Evolutionary conservation across 495 filamentous ascomycete species (phyloP).

Genomic region (Lindgomyces ingoldianus): DNA sequence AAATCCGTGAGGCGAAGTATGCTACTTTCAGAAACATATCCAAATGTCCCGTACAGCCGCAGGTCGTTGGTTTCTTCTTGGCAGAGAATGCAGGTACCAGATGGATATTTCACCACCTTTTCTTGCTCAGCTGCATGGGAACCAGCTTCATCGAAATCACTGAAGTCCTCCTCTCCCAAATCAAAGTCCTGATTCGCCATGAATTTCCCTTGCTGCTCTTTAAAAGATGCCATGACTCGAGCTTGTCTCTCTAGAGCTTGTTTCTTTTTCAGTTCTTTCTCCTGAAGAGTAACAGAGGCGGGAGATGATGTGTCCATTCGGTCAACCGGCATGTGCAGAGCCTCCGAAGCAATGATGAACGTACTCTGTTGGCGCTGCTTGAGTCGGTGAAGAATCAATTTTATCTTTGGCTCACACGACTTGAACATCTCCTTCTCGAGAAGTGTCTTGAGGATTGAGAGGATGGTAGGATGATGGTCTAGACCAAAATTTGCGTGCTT

Average conservation of each 20-base stretch:
- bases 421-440: slow-evolving; percentile 72
- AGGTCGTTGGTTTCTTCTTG: slow-evolving; percentile 94
- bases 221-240: slow-evolving; percentile 93
- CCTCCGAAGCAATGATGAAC: slow-evolving; percentile 60
- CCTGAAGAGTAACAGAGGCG: slow-evolving; percentile 59
- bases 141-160: slow-evolving; percentile 65
- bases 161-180: slow-evolving; percentile 74
- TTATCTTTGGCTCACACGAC: slow-evolving; percentile 80
- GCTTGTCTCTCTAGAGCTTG: slow-evolving; percentile 87
- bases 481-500: slow-evolving; percentile 50
- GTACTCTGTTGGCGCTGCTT: slow-evolving; percentile 72
- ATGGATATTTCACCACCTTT: slow-evolving; percentile 90
- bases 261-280: slow-evolving; percentile 82
- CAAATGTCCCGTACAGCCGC: slow-evolving; percentile 87
- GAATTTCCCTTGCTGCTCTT: slow-evolving; percentile 93
- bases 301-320: slow-evolving; percentile 60
- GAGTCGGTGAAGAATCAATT: slow-evolving; percentile 81
- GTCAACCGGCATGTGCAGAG: slow-evolving; percentile 55
- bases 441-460: slow-evolving; percentile 56
- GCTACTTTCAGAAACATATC: slow-evolving; percentile 80
- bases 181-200: slow-evolving; percentile 82
- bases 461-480: slow-evolving; percentile 31
- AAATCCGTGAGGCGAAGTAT: slow-evolving; percentile 85
- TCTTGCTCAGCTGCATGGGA: slow-evolving; percentile 52
- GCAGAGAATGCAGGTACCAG: slow-evolving; percentile 90